Evolutionary conservation across 2,329 filamentous ascomycete species (phyloP).

Genomic region (Dendrostoma leiphaemia): DNA sequence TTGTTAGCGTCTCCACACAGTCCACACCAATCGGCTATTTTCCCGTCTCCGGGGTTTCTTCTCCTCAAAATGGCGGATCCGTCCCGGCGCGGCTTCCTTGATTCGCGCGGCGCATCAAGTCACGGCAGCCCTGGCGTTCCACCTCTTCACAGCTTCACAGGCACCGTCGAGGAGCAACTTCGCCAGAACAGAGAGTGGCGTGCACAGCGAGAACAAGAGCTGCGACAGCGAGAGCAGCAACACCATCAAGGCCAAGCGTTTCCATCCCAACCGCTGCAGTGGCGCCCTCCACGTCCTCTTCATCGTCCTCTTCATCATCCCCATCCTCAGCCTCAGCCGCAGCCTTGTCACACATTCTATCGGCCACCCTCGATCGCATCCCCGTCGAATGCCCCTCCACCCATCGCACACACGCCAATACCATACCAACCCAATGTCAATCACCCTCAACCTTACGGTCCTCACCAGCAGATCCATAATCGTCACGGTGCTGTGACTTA

Average conservation of each 20-base stretch:
- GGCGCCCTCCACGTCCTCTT: neutral
- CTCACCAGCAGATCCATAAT: neutral
- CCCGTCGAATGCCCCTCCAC: neutral
- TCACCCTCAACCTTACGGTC: neutral
- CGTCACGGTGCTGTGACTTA: neutral
- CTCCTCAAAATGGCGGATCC: neutral
- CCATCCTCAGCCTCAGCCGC: neutral
- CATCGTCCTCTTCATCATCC: neutral
- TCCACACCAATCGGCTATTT: neutral
- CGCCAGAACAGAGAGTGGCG: constrained; percentile 2
- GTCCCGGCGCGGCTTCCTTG: neutral
- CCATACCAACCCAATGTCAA: neutral
- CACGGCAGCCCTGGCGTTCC: neutral
- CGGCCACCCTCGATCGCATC: neutral
- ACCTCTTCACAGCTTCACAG: constrained; percentile 5
- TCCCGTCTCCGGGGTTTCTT: neutral
- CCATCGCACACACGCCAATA: neutral
- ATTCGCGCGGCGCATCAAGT: neutral
- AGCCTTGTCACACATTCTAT: neutral
- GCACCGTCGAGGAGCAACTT: constrained; percentile 7
- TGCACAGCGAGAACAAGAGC: neutral
- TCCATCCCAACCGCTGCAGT: neutral
- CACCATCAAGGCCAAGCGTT: neutral
- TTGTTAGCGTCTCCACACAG: neutral
- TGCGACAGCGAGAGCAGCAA: neutral